Evolutionary conservation across 179 eudicot genomes (phyloP), one percentile per base, ranked within the genome.

Genomic region (Corrigiola litoralis): DNA sequence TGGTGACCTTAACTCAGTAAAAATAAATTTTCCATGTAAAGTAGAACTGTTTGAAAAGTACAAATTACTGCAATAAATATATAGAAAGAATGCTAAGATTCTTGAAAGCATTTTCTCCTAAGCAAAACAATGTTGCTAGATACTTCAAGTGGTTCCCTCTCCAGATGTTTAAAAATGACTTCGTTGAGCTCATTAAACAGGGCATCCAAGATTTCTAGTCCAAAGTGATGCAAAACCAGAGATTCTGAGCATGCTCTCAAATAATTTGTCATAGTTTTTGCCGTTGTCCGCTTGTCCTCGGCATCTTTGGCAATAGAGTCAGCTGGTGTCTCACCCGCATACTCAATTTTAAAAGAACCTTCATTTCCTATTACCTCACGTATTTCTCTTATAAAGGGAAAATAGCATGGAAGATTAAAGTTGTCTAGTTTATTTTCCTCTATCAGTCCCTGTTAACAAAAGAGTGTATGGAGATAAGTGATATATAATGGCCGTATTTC

Each of bases 191-290:
- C 27, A 5, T 47, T 37, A 11, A 25, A 63, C 45, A 71, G 25
- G n/a, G 40, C 29, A 36, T 57, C 69, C 49, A 48, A 2, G 4
- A 21, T 9, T 57, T 56, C 23, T 5, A 55, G 50, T 58, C 69
- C 75, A 18, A 71, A 71, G 6, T 64, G 63, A 21, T 28, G 10
- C 6, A 69, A 34, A 20, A 64, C 23, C 31, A 57, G 4, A 0
- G 75, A 50, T 32, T 57, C 64, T 12, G 69, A 55, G 32, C 54
- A 71, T 2, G 24, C 34, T 58, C 75, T 71, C 3, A 71, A 10
- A 16, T 9, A 46, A 61, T 48, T 63, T 24, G 48, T 41, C 0
- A 63, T 5, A n/a, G 24, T 28, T 27, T 46, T 58, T 10, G 47
- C 64, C 20, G 32, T 60, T 2, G 2, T 28, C n/a, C 18, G 9